Conservation (phyloP, 805 yeast species). For the Saccharomycopsis sp. region DNA sequence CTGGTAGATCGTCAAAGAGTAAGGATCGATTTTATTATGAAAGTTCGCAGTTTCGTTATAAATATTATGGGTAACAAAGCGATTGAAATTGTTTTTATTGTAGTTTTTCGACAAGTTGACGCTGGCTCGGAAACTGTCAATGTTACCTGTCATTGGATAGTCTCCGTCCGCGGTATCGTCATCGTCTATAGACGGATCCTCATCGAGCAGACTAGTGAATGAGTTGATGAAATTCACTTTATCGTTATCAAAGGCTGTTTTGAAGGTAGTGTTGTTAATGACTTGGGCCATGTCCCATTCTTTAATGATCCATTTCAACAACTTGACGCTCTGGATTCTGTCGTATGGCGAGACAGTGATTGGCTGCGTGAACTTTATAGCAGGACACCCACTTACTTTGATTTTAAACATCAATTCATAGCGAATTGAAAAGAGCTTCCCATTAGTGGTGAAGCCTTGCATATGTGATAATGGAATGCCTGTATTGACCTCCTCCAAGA, state of each 20-base stretch:
- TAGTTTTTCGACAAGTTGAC: constrained; percentile 3
- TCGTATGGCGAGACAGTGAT: constrained; percentile 51
- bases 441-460: constrained; percentile 46
- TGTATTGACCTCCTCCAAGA: constrained; percentile 18
- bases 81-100: constrained; percentile 2
- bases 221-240: constrained; percentile 18
- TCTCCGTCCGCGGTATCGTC: neutral
- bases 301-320: constrained; percentile 46
- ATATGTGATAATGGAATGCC: constrained; percentile 23
- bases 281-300: constrained; percentile 43
- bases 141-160: neutral
- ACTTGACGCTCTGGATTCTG: constrained; percentile 38
- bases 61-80: neutral
- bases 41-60: neutral
- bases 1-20: constrained; percentile 19
- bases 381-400: constrained; percentile 39
- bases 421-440: constrained; percentile 44
- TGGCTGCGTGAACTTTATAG: constrained; percentile 44
- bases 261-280: constrained; percentile 19
- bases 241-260: constrained; percentile 30
- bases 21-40: constrained; percentile 6
- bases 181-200: neutral
- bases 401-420: constrained; percentile 46
- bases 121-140: constrained; percentile 5
- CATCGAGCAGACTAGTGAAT: constrained; percentile 8